These are phyloP conservation scores for Lojkania enalia DNA, from an alignment of 2,329 filamentous ascomycete genomes.

Conservation along the genomic window DNA sequence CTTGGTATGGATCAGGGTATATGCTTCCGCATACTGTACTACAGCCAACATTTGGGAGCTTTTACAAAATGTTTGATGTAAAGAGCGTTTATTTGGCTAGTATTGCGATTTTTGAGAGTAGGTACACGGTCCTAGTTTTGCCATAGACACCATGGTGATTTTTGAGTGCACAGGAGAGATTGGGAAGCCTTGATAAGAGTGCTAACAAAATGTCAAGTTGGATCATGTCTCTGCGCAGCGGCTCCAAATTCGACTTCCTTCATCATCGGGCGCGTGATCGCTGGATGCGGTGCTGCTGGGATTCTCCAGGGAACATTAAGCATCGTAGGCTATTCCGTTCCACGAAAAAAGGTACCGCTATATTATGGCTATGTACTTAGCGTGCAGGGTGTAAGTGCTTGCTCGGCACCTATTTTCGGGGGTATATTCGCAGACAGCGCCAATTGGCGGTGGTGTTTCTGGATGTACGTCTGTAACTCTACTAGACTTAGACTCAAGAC, in stretches of 20 bases:
- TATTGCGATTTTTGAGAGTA: not conserved
- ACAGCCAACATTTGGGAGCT: constrained; percentile 44
- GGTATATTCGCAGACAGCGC: constrained; percentile 45
- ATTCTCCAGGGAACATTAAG: constrained; percentile 39
- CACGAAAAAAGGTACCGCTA: constrained; percentile 44
- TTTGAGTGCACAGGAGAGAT: too few relatives aligned
- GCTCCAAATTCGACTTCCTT: constrained; percentile 26
- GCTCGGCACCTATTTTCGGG: constrained; percentile 46
- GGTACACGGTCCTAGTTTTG: not conserved
- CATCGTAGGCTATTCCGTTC: constrained; percentile 42
- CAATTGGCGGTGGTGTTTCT: constrained; percentile 46
- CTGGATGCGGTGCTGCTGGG: constrained; percentile 42
- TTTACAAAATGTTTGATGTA: constrained; percentile 3
- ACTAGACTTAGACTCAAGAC: not conserved
- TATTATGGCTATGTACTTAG: constrained; percentile 43
- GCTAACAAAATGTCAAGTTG: constrained; percentile 38
- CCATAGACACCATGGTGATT: not conserved
- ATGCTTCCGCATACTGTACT: constrained; percentile 27
- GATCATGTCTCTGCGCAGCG: constrained; percentile 54
- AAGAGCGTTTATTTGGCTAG: not conserved
- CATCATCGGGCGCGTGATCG: constrained; percentile 45
- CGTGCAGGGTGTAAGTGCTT: constrained; percentile 34
- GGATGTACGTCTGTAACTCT: constrained; percentile 46
- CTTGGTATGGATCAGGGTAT: constrained; percentile 41
- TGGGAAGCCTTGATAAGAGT: constrained; percentile 32